Evolutionary conservation across 2,329 filamentous ascomycete genomes (phyloP), one percentile per base, ranked within the genome.

Genomic region (Xylaria sp.): DNA sequence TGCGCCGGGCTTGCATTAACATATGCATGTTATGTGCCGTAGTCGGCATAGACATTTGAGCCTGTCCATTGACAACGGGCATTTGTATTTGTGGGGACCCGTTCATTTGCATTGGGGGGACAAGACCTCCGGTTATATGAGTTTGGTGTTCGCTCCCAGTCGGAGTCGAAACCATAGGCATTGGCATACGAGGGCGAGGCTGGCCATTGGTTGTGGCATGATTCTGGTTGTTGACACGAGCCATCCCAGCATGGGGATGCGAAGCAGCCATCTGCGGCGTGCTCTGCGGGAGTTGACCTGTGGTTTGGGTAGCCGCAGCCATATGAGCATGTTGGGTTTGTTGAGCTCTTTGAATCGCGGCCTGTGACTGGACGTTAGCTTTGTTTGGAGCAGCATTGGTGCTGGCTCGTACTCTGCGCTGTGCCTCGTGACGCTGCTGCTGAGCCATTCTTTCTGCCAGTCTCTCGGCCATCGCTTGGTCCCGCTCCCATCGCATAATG

Each of bases 401-500:
- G 66, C 69, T 67, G 64, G 68, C 68, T 81, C 84, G 78, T 84
- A 88, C 87, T 80, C 86, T 83, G 77, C 87, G 82, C 70, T 85
- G 82, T 69, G 81, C 80, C 74, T 82, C 81, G 75, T 88, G 86
- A 65, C 91, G 87, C 72, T 85, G 84, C 71, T 83, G 84, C 69
- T 85, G 82, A 59, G 84, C 82, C 82, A 90, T 84, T 75, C 86
- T 85, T 77, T 90, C 88, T 21, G 85, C 85, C 65, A 90, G 76
- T 71, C 85, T 86, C 77, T 90, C 88, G 34, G 85, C 85, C 73
- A 90, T 80, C 63, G 86, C 85, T 76, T 94, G 85, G 74, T 98
- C 95, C 53, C 93, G 89, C 77, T 98, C 95, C 81, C 92, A 91
- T 74, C 96, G 94, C 77, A 98, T 86, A 61, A 93, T 86, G 77